Conservation (phyloP, 2,329 filamentous ascomycete species). For the Plenodomus tracheiphilus region DNA sequence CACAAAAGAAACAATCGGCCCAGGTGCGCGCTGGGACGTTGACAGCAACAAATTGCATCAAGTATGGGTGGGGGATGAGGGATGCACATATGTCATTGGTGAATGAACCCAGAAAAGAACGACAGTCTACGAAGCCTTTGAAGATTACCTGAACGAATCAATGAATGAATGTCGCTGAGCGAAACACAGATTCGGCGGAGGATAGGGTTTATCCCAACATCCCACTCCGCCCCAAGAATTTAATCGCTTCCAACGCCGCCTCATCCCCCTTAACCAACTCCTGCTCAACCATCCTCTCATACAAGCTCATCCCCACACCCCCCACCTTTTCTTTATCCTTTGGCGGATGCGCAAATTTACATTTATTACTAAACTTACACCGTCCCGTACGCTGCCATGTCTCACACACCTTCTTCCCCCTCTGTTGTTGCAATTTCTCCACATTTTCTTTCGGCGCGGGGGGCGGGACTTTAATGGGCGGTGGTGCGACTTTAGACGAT, state of each 20-base stretch:
- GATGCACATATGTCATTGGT: conserved; percentile 70
- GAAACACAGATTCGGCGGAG: too few relatives aligned
- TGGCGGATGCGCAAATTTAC: conserved; percentile 30
- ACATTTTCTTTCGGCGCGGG: not conserved
- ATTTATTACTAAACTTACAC: conserved; percentile 31
- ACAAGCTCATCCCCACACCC: conserved; percentile 17
- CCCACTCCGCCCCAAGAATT: conserved; percentile 49
- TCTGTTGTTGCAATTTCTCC: conserved; percentile 3
- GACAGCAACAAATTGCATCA: conserved; percentile 67
- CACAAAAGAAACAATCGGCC: conserved; percentile 59
- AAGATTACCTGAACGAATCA: too few relatives aligned
- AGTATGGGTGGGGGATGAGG: conserved; percentile 68
- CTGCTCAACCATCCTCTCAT: conserved; percentile 48
- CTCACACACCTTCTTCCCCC: conserved; percentile 21
- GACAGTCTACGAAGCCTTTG: too few relatives aligned
- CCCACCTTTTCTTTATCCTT: conserved; percentile 21
- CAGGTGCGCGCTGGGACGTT: conserved; percentile 67
- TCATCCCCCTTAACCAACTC: conserved; percentile 49
- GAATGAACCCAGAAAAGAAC: conserved; percentile 44
- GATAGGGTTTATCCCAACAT: conserved; percentile 48
- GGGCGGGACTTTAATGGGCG: conserved; percentile 17
- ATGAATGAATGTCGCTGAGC: too few relatives aligned
- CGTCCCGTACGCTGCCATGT: conserved; percentile 31
- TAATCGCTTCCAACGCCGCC: conserved; percentile 51
- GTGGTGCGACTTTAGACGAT: conserved; percentile 40